Evolutionary conservation across 1,284 basidiomycete genomes (phyloP).

Genomic region (Bjerkandera adusta): DNA sequence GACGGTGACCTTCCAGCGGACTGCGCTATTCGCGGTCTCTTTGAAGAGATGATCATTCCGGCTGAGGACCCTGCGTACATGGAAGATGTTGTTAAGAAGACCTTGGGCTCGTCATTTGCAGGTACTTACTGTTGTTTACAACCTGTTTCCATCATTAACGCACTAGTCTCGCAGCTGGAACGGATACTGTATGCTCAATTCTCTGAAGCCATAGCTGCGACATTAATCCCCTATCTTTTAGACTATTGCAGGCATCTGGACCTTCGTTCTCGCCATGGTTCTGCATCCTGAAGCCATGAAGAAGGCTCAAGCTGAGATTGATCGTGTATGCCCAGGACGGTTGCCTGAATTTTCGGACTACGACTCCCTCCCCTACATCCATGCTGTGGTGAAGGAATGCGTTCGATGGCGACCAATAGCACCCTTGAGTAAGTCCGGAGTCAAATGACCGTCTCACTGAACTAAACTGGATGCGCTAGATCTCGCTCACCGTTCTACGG

Average conservation of each 20-base stretch:
- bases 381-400: not conserved
- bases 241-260: slow-evolving; percentile 40
- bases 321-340: too few species aligned
- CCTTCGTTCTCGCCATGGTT: slow-evolving; percentile 39
- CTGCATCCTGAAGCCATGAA: slow-evolving; percentile 35
- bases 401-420: not conserved
- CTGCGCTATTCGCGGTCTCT: not conserved
- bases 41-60: not conserved
- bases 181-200: slow-evolving; percentile 13
- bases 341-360: too few species aligned
- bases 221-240: too few species aligned
- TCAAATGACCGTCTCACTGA: not conserved
- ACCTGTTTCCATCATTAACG: too few species aligned
- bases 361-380: not conserved
- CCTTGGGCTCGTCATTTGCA: not conserved
- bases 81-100: slow-evolving; percentile 3
- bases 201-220: too few species aligned
- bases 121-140: too few species aligned
- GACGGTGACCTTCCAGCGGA: not conserved
- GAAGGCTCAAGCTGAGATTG: slow-evolving; percentile 40
- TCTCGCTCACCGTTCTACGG: not conserved
- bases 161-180: too few species aligned
- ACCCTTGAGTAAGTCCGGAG: not conserved
- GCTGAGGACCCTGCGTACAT: slow-evolving; percentile 2
- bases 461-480: not conserved